A percentile compares a stretch with the other conserved stretches of the same genome.
Evolutionary conservation across 108 stramenopile species (phyloP).

Genomic region (Skeletonema tropicum): DNA sequence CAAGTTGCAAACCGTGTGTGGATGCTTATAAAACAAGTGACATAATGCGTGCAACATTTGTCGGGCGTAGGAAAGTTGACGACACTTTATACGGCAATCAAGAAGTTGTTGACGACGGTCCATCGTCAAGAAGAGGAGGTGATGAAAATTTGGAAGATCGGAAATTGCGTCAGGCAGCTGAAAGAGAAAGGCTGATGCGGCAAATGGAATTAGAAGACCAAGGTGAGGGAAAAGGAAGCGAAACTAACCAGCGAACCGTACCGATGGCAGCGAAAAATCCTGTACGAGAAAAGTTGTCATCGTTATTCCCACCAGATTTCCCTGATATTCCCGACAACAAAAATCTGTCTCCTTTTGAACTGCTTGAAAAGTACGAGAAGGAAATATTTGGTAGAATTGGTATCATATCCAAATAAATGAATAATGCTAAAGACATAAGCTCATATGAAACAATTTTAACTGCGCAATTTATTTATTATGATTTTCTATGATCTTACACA

Average conservation of each 20-base stretch:
- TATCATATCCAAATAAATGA: neutral
- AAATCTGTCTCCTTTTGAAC: conserved; percentile 29
- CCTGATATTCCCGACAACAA: conserved; percentile 23
- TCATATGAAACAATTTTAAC: neutral
- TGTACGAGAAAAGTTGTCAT: conserved; percentile 4
- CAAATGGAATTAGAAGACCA: conserved; percentile 65
- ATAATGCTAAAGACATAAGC: neutral
- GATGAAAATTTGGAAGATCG: too few species aligned
- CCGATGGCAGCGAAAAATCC: neutral
- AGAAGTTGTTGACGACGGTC: too few species aligned
- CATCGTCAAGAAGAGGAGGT: too few species aligned
- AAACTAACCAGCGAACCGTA: neutral
- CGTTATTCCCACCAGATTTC: conserved; percentile 51
- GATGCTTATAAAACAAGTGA: too few species aligned
- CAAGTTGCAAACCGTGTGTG: too few species aligned
- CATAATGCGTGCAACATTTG: too few species aligned
- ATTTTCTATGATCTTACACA: neutral
- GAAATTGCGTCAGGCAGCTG: conserved; percentile 73
- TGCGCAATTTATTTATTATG: neutral
- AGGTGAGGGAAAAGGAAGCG: neutral
- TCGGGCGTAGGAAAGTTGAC: too few species aligned
- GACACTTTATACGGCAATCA: too few species aligned
- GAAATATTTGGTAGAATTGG: conserved; percentile 17
- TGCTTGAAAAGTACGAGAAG: conserved; percentile 38
- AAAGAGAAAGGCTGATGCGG: conserved; percentile 70